Percentiles rank a stretch among this genome's conserved stretches.
phyloP scores from a whole-genome alignment of 139 green algal species.

The Nannochloris sp. region DNA sequence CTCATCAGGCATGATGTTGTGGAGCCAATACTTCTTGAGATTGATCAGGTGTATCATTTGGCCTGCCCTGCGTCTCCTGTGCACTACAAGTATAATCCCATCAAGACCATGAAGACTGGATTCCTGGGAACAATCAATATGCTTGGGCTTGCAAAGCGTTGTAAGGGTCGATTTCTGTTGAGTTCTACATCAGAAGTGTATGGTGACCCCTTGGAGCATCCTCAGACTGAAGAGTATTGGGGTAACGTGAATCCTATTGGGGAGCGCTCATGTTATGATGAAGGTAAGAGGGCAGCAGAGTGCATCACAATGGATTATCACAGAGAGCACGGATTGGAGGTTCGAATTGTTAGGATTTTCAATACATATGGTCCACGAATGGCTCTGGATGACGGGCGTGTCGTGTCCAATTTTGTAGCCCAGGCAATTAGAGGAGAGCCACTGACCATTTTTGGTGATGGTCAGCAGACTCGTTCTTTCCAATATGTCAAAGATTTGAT shows the following conservation, averaged over 20 bases:
- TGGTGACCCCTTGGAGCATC: constrained; percentile 95
- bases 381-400: constrained; percentile 95
- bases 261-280: constrained; percentile 95
- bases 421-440: constrained; percentile 72
- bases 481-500: constrained; percentile 93
- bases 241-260: constrained; percentile 99
- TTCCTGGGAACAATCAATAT: constrained; percentile 99
- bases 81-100: constrained; percentile 99
- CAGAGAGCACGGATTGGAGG: constrained; percentile 69
- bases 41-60: constrained; percentile 98
- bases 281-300: constrained; percentile 97
- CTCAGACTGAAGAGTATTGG: constrained; percentile 97
- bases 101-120: constrained; percentile 97
- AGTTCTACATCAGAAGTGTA: constrained; percentile 95
- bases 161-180: constrained; percentile 85
- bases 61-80: constrained; percentile 97
- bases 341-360: constrained; percentile 98
- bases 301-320: constrained; percentile 95
- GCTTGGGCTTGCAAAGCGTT: constrained; percentile 95
- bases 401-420: constrained; percentile 97
- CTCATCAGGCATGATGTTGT: constrained; percentile 95
- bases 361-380: constrained; percentile 98
- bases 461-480: constrained; percentile 93
- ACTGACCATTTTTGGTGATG: constrained; percentile 93
- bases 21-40: constrained; percentile 90